These are phyloP conservation scores for Penicillium sp. DNA, from an alignment of 2,329 filamentous ascomycete species.

Conservation along the genomic window DNA sequence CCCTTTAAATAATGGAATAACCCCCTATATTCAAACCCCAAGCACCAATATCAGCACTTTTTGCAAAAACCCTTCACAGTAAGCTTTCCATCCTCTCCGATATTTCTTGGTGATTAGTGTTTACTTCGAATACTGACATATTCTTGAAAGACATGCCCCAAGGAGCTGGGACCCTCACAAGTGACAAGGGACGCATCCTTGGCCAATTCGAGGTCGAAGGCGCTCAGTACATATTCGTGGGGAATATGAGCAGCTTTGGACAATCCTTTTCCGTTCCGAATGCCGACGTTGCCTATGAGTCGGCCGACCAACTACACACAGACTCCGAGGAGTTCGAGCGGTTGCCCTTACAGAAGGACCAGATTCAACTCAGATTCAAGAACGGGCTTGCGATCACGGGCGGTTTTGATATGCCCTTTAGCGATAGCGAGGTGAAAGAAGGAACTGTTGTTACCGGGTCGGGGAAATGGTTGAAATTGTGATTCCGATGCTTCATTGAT, in stretches of 20 bases:
- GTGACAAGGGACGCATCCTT: conserved; percentile 10
- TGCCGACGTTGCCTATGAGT: conserved; percentile 9
- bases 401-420: conserved; percentile 12
- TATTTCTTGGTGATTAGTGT: neutral
- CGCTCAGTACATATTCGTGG: conserved; percentile 9
- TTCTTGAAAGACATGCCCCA: conserved; percentile 4
- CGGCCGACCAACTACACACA: conserved; percentile 5
- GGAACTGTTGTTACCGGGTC: neutral
- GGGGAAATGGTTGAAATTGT: conserved; percentile 12
- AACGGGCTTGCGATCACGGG: conserved; percentile 10
- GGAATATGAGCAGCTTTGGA: conserved; percentile 1
- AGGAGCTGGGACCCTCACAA: conserved; percentile 10
- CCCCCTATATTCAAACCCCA: neutral
- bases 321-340: conserved; percentile 6
- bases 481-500: neutral
- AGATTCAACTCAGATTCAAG: conserved; percentile 7
- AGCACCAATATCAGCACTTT: neutral
- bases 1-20: neutral
- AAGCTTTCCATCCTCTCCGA: neutral
- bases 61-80: neutral
- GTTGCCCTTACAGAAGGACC: conserved; percentile 7
- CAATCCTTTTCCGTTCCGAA: conserved; percentile 9
- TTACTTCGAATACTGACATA: neutral
- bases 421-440: conserved; percentile 4
- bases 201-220: conserved; percentile 12